phyloP scores from a whole-genome alignment of 495 filamentous ascomycete species.

The Annulohypoxylon moriforme region DNA sequence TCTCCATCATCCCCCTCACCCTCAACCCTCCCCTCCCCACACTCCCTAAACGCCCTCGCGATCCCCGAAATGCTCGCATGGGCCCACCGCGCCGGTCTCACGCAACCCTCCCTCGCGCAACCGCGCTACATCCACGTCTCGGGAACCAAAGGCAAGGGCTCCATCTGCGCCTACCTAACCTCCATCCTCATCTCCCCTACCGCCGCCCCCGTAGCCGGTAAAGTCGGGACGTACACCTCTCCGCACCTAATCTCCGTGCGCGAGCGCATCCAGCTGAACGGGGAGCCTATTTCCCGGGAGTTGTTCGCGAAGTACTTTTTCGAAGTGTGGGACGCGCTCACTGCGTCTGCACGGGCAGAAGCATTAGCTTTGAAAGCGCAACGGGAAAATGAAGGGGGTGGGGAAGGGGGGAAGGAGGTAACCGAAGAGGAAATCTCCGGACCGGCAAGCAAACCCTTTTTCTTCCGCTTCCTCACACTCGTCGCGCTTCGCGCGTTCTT shows the following conservation, averaged over 20 bases:
- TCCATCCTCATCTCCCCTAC: conserved; percentile 56
- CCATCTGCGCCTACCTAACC: conserved; percentile 60
- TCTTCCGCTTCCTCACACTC: conserved; percentile 66
- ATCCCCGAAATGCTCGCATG: conserved; percentile 90
- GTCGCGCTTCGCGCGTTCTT: conserved; percentile 60
- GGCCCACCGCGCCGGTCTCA: conserved; percentile 78
- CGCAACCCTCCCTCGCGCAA: conserved; percentile 47
- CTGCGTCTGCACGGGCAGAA: conserved; percentile 52
- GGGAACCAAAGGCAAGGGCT: conserved; percentile 73
- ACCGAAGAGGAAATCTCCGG: conserved; percentile 37
- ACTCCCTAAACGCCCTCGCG: conserved; percentile 75
- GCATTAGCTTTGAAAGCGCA: conserved; percentile 45
- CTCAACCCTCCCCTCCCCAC: not conserved
- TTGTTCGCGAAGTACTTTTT: conserved; percentile 72
- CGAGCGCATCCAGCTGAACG: conserved; percentile 74
- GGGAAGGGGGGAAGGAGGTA: not conserved
- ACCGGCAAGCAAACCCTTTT: conserved; percentile 64
- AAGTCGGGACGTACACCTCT: conserved; percentile 73
- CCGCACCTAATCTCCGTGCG: conserved; percentile 71
- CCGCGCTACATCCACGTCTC: conserved; percentile 67
- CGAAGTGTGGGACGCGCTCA: conserved; percentile 71
- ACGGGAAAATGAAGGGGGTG: too few relatives aligned
- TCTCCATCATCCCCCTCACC: too few relatives aligned
- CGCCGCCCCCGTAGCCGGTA: conserved; percentile 31
- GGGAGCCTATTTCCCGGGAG: conserved; percentile 58